phyloP scores from a whole-genome alignment of 1,139 yeast species.

The Chernovozyma sophiae-reginae region DNA sequence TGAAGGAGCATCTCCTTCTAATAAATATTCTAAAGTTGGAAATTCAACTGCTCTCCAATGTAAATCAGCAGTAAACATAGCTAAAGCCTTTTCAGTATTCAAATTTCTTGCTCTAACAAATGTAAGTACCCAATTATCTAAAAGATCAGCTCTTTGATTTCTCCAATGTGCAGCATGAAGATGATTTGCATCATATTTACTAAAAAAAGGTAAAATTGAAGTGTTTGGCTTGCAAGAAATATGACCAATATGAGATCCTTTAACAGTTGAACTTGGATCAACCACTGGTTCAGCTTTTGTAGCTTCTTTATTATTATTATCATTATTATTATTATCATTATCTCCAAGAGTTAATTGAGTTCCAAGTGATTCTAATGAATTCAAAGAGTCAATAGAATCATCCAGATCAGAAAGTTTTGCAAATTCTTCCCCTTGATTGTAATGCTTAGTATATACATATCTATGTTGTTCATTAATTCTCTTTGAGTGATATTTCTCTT shows the following conservation, averaged over 20 bases:
- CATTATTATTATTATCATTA: not conserved
- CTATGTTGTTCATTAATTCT: constrained; percentile 6
- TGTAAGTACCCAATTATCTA: constrained; percentile 33
- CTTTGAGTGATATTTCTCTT: constrained; percentile 6
- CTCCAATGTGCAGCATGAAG: constrained; percentile 23
- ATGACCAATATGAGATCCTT: not conserved
- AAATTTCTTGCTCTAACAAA: constrained; percentile 44
- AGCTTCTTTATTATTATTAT: not conserved
- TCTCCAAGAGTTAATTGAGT: constrained; percentile 6
- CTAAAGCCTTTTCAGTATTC: constrained; percentile 28
- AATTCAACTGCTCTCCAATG: constrained; percentile 34
- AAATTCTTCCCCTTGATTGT: constrained; percentile 3
- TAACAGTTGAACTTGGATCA: not conserved
- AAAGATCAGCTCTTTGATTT: constrained; percentile 27
- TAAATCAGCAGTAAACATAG: constrained; percentile 34
- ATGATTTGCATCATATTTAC: constrained; percentile 23
- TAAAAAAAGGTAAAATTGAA: constrained; percentile 13
- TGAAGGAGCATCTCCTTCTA: constrained; percentile 39
- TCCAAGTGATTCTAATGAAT: constrained; percentile 5
- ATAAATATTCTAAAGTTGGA: constrained; percentile 28
- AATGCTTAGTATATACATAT: constrained; percentile 4
- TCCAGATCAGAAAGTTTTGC: constrained; percentile 5
- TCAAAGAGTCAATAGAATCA: constrained; percentile 1
- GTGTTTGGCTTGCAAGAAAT: constrained; percentile 5
- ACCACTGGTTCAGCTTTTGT: not conserved